Evolutionary conservation across 2,329 filamentous ascomycete genomes (phyloP).

Genomic region (Scedosporium dehoogii): DNA sequence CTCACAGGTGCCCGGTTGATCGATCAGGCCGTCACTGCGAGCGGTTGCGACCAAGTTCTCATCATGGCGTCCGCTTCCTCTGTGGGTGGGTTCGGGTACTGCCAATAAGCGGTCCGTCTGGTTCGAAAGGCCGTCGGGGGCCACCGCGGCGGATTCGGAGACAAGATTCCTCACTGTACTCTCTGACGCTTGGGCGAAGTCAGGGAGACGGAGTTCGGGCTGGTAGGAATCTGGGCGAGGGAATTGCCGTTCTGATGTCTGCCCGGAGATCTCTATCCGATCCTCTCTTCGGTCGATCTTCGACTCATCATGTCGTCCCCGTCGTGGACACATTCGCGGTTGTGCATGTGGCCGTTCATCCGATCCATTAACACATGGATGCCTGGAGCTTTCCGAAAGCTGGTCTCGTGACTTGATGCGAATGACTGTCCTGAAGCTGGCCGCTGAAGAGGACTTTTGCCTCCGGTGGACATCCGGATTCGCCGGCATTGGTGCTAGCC

Average conservation of each 20-base stretch:
- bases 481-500: neutral
- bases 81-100: too few species aligned
- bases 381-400: neutral
- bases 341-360: neutral
- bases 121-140: too few species aligned
- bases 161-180: neutral
- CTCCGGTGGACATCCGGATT: neutral
- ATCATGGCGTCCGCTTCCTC: too few species aligned
- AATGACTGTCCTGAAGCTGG: neutral
- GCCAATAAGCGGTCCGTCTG: neutral
- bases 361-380: neutral
- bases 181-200: neutral
- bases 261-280: neutral
- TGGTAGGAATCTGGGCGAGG: conserved; percentile 1
- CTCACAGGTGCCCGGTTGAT: too few species aligned
- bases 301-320: neutral
- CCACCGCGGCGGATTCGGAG: neutral
- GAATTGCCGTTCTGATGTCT: neutral
- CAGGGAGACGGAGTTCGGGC: neutral
- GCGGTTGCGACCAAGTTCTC: too few species aligned
- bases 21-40: too few species aligned
- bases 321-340: neutral
- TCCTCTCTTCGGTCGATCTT: neutral
- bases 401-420: neutral
- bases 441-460: neutral